phyloP scores from a whole-genome alignment of 2,329 filamentous ascomycete species.

The Cladosporium oxysporum region DNA sequence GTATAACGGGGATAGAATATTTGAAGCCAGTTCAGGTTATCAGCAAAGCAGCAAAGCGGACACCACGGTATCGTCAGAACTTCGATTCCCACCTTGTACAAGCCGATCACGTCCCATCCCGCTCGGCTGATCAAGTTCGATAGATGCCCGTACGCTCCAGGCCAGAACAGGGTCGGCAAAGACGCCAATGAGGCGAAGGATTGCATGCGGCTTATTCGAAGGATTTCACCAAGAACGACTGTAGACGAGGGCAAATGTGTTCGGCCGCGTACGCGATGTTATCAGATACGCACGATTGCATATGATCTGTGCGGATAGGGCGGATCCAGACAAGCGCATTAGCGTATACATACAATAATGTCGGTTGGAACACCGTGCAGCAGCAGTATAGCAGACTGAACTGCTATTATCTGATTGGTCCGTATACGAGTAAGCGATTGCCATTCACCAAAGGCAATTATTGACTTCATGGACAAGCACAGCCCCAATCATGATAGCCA shows the following conservation, averaged over 20 bases:
- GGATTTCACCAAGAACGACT: neutral
- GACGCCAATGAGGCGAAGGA: neutral
- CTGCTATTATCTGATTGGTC: neutral
- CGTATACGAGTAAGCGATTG: neutral
- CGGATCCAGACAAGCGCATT: neutral
- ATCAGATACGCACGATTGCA: neutral
- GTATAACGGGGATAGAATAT: neutral
- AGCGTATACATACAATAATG: neutral
- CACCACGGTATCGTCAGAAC: neutral
- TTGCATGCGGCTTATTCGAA: slow-evolving; percentile 9
- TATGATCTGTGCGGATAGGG: neutral
- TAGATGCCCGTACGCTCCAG: neutral
- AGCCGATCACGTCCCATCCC: neutral
- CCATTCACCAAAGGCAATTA: neutral
- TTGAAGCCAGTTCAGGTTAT: neutral
- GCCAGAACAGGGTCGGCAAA: slow-evolving; percentile 6
- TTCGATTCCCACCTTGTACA: neutral
- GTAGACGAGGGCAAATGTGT: neutral
- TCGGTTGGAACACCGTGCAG: neutral
- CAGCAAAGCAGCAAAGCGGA: neutral
- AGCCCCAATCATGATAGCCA: neutral
- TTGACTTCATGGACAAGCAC: neutral
- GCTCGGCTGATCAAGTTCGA: neutral
- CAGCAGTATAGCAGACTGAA: neutral
- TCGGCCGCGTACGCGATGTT: neutral